A percentile compares a stretch with the other conserved stretches of the same genome.
Evolutionary conservation across 2,329 filamentous ascomycete genomes (phyloP).

Genomic region (Monosporascus ibericus): DNA sequence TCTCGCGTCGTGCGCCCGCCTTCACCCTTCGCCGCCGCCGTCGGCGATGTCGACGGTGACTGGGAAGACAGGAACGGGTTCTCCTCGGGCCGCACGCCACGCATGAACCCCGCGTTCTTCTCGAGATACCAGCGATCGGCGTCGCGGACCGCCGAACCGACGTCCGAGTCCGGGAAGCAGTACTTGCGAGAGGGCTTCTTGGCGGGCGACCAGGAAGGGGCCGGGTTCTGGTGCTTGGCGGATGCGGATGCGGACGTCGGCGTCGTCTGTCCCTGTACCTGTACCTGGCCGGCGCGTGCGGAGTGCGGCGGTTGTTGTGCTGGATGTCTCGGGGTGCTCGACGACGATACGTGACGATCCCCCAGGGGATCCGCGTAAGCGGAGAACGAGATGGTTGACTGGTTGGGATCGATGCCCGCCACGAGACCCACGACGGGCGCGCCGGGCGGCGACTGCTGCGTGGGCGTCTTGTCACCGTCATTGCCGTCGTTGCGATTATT

Average conservation of each 20-base stretch:
- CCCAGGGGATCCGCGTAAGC: not conserved
- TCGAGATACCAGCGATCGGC: slow-evolving; percentile 10
- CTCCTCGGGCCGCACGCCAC: slow-evolving; percentile 2
- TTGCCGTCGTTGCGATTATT: not conserved
- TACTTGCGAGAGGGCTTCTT: slow-evolving; percentile 5
- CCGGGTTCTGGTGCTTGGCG: not conserved
- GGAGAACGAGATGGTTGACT: slow-evolving; percentile 4
- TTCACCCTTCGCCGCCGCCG: not conserved
- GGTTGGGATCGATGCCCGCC: not conserved
- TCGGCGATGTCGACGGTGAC: not conserved
- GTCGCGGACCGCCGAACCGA: slow-evolving; percentile 4
- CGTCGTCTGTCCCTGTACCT: not conserved
- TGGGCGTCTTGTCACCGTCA: not conserved
- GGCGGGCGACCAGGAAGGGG: slow-evolving; percentile 3
- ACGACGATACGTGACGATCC: too few species aligned
- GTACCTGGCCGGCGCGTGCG: too few species aligned
- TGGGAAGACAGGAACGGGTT: slow-evolving; percentile 6
- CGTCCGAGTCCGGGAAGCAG: slow-evolving; percentile 12
- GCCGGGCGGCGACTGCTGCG: not conserved
- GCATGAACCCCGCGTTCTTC: slow-evolving; percentile 6
- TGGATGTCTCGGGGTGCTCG: too few species aligned
- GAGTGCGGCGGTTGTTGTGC: too few species aligned
- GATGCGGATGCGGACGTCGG: not conserved
- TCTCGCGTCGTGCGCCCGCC: not conserved
- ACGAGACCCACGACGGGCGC: not conserved